A percentile compares a stretch with the other conserved stretches of the same genome.
Conservation (phyloP, 371 early-diverging fungal genomes). For the Gilbertella persicaria region DNA sequence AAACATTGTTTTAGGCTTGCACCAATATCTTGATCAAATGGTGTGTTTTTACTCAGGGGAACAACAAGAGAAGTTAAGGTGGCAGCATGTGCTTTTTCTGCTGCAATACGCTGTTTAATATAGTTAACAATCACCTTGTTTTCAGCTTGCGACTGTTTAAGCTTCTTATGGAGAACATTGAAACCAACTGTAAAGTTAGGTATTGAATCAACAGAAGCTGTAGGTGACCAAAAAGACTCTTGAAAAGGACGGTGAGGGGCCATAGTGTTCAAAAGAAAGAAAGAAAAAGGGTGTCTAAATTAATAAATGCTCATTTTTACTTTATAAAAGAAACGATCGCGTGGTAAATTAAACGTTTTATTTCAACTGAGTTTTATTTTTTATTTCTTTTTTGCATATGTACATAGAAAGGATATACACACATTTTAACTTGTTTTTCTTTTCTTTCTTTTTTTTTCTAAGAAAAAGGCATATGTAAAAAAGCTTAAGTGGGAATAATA, state of each 20-base stretch:
- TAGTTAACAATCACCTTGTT: slow-evolving; percentile 67
- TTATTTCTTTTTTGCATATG: too few species aligned
- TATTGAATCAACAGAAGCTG: slow-evolving; percentile 18
- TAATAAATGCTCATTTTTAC: too few species aligned
- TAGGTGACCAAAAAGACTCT: slow-evolving; percentile 47
- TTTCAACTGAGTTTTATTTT: too few species aligned
- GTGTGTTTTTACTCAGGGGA: slow-evolving; percentile 14
- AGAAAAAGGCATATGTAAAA: too few species aligned
- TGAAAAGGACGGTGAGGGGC: slow-evolving; percentile 34
- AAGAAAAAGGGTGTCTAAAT: too few species aligned
- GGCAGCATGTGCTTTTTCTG: slow-evolving; percentile 59
- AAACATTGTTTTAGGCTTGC: slow-evolving; percentile 71
- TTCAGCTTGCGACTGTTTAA: slow-evolving; percentile 66
- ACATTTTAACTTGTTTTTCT: too few species aligned
- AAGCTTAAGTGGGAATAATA: background rate
- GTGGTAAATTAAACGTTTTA: too few species aligned
- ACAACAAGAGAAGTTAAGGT: slow-evolving; percentile 42
- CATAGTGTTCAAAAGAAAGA: too few species aligned
- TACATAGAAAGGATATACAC: too few species aligned
- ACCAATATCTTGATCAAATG: slow-evolving; percentile 67
- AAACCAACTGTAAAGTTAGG: slow-evolving; percentile 49
- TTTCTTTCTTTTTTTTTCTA: too few species aligned
- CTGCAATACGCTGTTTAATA: slow-evolving; percentile 63
- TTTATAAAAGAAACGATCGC: too few species aligned
- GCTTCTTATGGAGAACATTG: slow-evolving; percentile 64